phyloP scores from a whole-genome alignment of 2,329 filamentous ascomycete species.

The Neofusicoccum umdonicola region DNA sequence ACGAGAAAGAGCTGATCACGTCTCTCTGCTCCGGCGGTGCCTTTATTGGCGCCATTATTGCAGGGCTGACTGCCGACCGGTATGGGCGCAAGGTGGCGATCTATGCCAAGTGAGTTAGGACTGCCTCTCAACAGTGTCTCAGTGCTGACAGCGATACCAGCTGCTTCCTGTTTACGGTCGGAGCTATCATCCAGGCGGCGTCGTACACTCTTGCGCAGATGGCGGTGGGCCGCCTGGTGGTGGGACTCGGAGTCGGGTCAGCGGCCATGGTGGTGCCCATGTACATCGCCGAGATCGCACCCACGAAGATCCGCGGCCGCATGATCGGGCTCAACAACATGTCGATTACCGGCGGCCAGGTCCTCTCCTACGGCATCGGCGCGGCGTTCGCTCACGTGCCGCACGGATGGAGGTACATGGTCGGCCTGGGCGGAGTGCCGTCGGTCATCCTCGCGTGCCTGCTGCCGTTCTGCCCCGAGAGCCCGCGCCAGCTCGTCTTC shows the following conservation, averaged over 20 bases:
- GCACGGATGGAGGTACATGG: slow-evolving; percentile 53
- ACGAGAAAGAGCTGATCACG: slow-evolving; percentile 53
- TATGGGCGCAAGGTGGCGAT: slow-evolving; percentile 41
- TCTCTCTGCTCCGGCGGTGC: slow-evolving; percentile 52
- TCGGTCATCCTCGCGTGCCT: slow-evolving; percentile 45
- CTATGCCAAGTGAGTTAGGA: slow-evolving; percentile 28
- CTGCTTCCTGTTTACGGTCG: slow-evolving; percentile 38
- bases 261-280: slow-evolving; percentile 47
- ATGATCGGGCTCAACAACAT: slow-evolving; percentile 53
- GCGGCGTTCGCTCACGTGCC: slow-evolving; percentile 35
- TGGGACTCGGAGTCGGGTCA: slow-evolving; percentile 51
- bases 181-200: slow-evolving; percentile 29
- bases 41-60: slow-evolving; percentile 43
- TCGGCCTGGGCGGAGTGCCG: slow-evolving; percentile 48
- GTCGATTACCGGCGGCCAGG: slow-evolving; percentile 33
- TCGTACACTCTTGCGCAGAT: slow-evolving; percentile 44
- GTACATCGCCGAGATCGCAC: slow-evolving; percentile 53
- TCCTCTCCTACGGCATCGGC: slow-evolving; percentile 30
- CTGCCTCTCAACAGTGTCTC: neutral
- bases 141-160: slow-evolving; percentile 1
- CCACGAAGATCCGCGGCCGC: slow-evolving; percentile 49
- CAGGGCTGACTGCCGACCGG: slow-evolving; percentile 30
- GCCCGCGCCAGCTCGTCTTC: slow-evolving; percentile 48
- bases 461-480: slow-evolving; percentile 50
- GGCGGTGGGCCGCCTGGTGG: slow-evolving; percentile 45